Percentiles rank a stretch among this genome's conserved stretches.
These are phyloP conservation scores for Xenoacremonium recifei DNA, from an alignment of 2,329 filamentous ascomycete genomes.

Conservation along the genomic window DNA sequence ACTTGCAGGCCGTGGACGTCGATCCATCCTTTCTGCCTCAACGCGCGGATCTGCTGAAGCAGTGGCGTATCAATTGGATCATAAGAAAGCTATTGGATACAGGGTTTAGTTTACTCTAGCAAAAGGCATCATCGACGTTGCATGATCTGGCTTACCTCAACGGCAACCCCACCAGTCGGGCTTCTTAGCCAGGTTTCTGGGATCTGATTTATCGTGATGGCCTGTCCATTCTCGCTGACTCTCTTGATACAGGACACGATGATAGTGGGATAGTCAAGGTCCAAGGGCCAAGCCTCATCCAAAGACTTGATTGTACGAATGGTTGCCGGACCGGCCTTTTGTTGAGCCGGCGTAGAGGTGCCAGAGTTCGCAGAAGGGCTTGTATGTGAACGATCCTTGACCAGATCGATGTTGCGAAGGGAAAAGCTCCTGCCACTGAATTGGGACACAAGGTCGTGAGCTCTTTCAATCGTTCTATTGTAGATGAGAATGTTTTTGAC, in stretches of 20 bases:
- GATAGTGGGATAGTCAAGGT: slow-evolving; percentile 11
- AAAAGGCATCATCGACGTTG: slow-evolving; percentile 46
- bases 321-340: too few relatives aligned
- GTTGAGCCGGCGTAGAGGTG: too few relatives aligned
- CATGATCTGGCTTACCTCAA: slow-evolving; percentile 27
- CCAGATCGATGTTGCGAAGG: background rate
- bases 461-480: slow-evolving; percentile 52
- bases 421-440: slow-evolving; percentile 9
- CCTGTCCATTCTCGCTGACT: slow-evolving; percentile 38
- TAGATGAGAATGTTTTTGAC: slow-evolving; percentile 59
- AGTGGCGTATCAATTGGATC: too few relatives aligned
- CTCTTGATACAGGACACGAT: slow-evolving; percentile 14
- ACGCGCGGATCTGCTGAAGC: slow-evolving; percentile 50
- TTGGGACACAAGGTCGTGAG: slow-evolving; percentile 45
- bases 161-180: slow-evolving; percentile 57
- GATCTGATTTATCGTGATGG: slow-evolving; percentile 25
- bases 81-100: too few relatives aligned
- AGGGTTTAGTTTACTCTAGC: too few relatives aligned
- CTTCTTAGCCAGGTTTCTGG: slow-evolving; percentile 56
- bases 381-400: background rate
- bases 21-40: slow-evolving; percentile 52
- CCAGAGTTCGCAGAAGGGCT: too few relatives aligned
- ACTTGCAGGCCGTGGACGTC: slow-evolving; percentile 59
- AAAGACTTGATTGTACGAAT: too few relatives aligned
- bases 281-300: slow-evolving; percentile 11